These are phyloP conservation scores for Glycine latifolia DNA, from an alignment of 306 rosid genomes.

Conservation along the genomic window DNA sequence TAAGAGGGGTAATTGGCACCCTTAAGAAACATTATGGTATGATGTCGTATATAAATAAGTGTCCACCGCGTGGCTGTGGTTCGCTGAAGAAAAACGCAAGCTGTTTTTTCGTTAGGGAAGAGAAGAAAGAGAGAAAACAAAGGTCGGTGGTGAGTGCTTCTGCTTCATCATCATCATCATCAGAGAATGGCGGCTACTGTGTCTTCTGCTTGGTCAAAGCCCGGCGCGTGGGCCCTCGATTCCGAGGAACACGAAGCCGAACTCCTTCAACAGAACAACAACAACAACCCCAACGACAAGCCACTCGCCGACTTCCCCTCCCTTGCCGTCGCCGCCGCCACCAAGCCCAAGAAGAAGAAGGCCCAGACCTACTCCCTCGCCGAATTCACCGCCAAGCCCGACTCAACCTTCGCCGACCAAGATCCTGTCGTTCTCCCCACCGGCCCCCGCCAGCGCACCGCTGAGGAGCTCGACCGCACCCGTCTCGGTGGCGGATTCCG, in stretches of 20 bases:
- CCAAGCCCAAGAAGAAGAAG: constrained; percentile 91
- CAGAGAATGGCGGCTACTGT: constrained; percentile 86
- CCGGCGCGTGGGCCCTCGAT: constrained; percentile 98
- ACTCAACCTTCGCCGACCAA: constrained; percentile 40
- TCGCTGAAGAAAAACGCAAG: constrained; percentile 20
- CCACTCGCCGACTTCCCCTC: constrained; percentile 80
- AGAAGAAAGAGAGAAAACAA: neutral
- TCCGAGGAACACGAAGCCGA: constrained; percentile 80
- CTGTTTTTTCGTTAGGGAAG: neutral
- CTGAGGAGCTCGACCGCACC: constrained; percentile 78
- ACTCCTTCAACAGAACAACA: constrained; percentile 61
- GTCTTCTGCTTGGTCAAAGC: constrained; percentile 91
- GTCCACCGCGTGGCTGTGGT: neutral
- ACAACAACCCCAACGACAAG: constrained; percentile 18
- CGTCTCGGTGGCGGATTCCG: constrained; percentile 75
- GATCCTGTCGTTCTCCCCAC: constrained; percentile 77
- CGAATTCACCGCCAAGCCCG: constrained; percentile 63
- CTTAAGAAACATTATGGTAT: no score
- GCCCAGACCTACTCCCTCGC: constrained; percentile 65
- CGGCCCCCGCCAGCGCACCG: constrained; percentile 88
- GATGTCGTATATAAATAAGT: neutral
- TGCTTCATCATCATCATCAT: neutral
- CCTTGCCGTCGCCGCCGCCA: constrained; percentile 77
- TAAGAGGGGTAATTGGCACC: no score
- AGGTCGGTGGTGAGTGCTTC: neutral